phyloP scores from a whole-genome alignment of 495 filamentous ascomycete species.

The Penicillium pancosmium region DNA sequence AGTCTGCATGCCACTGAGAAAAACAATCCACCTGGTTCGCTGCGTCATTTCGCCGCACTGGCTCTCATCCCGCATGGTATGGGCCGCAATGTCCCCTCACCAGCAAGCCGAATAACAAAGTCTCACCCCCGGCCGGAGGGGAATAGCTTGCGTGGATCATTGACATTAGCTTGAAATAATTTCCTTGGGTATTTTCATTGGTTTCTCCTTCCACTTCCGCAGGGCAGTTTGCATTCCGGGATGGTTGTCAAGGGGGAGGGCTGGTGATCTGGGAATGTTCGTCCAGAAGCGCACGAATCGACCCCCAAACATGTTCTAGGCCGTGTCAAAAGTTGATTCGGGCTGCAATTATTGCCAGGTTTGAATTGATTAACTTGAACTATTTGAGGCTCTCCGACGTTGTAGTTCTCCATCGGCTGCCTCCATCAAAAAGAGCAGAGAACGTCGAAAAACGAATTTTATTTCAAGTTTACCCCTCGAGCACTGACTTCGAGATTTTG shows the following conservation, averaged over 20 bases:
- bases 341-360: too few species aligned
- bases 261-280: constrained; percentile 25
- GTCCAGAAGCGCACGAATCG: neutral
- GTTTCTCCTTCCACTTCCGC: neutral
- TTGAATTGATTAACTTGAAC: too few species aligned
- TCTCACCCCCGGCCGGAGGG: neutral
- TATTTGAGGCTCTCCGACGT: too few species aligned
- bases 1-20: constrained; percentile 19
- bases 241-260: constrained; percentile 28
- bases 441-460: too few species aligned
- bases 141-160: neutral
- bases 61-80: neutral
- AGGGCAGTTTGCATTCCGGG: constrained; percentile 24
- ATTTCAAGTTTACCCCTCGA: too few species aligned
- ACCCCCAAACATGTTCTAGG: constrained; percentile 9
- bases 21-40: constrained; percentile 19
- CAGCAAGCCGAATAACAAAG: neutral
- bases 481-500: too few species aligned
- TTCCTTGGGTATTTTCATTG: constrained; percentile 16
- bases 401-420: too few species aligned
- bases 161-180: neutral
- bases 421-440: too few species aligned
- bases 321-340: neutral
- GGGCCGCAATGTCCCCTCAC: constrained; percentile 1
- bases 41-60: constrained; percentile 10